Conservation (phyloP, 352 stramenopile species). For the Thalassiosira delicatula region DNA sequence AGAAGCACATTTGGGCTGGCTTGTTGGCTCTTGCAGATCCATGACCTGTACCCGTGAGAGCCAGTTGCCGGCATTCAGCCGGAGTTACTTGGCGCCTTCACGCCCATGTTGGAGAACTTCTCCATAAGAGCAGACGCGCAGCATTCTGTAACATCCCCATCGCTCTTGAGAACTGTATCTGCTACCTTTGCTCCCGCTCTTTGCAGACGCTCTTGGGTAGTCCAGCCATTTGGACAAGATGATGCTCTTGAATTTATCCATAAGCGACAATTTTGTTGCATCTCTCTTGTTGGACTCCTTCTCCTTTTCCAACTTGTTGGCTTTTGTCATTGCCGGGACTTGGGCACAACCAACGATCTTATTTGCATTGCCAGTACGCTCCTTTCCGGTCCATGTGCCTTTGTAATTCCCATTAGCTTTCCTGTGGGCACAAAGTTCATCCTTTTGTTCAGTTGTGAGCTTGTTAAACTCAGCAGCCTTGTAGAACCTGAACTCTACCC, state of each 20-base stretch:
- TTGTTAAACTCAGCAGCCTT: slow-evolving; percentile 6
- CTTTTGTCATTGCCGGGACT: not conserved
- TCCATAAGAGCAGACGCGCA: not conserved
- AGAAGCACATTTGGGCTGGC: not conserved
- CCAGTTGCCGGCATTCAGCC: not conserved
- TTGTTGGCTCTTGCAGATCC: not conserved
- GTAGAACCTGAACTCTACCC: slow-evolving; percentile 12
- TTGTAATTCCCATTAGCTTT: not conserved
- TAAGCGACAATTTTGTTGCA: not conserved
- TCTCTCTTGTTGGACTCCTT: not conserved
- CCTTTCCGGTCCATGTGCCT: not conserved
- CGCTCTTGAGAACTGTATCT: not conserved
- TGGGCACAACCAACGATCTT: not conserved
- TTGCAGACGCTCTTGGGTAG: not conserved
- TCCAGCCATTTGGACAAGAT: not conserved
- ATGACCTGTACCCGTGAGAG: not conserved
- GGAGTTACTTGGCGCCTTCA: not conserved
- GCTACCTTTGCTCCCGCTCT: not conserved
- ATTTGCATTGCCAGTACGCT: not conserved
- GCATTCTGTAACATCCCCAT: not conserved
- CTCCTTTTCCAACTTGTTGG: not conserved
- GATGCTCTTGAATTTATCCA: not conserved
- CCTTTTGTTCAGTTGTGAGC: not conserved
- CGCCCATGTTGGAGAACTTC: not conserved
- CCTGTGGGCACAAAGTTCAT: slow-evolving; percentile 4